Percentiles rank a stretch among this genome's conserved stretches.
Evolutionary conservation across 1,284 basidiomycete species (phyloP).

Genomic region (Athelia psychrophila): DNA sequence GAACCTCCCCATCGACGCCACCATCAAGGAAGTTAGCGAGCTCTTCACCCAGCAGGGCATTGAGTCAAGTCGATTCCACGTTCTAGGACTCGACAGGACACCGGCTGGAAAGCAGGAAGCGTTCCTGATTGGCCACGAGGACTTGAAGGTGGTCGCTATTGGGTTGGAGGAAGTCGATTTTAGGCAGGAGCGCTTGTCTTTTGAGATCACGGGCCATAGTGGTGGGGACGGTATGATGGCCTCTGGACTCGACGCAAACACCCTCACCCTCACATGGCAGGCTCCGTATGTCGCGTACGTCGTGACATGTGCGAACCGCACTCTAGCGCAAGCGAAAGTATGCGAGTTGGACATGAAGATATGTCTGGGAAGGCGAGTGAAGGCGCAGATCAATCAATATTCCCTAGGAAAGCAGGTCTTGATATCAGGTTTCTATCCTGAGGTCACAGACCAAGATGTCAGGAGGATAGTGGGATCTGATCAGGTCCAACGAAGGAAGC

Average conservation of each 20-base stretch:
- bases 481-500: neutral
- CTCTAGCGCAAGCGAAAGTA: slow-evolving; percentile 24
- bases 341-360: slow-evolving; percentile 28
- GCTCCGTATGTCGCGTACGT: slow-evolving; percentile 35
- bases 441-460: slow-evolving; percentile 6
- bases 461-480: neutral
- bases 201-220: slow-evolving; percentile 34
- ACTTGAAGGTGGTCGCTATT: slow-evolving; percentile 13
- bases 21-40: slow-evolving; percentile 9
- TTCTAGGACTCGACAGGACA: slow-evolving; percentile 4
- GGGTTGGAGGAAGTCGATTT: slow-evolving; percentile 44
- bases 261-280: slow-evolving; percentile 42
- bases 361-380: slow-evolving; percentile 37
- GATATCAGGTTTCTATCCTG: slow-evolving; percentile 27
- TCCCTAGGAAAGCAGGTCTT: slow-evolving; percentile 31
- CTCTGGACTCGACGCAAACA: slow-evolving; percentile 23
- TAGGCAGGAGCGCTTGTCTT: slow-evolving; percentile 31
- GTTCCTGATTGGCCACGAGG: slow-evolving; percentile 11
- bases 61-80: slow-evolving; percentile 7
- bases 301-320: slow-evolving; percentile 31
- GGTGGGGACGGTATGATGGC: slow-evolving; percentile 37
- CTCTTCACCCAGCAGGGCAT: slow-evolving; percentile 20
- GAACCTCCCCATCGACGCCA: slow-evolving; percentile 12
- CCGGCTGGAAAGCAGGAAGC: slow-evolving; percentile 5
- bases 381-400: slow-evolving; percentile 35